Base-by-base conservation (phyloP, 2,329 filamentous ascomycete species). In the Fusarium brachygibbosum region DNA sequence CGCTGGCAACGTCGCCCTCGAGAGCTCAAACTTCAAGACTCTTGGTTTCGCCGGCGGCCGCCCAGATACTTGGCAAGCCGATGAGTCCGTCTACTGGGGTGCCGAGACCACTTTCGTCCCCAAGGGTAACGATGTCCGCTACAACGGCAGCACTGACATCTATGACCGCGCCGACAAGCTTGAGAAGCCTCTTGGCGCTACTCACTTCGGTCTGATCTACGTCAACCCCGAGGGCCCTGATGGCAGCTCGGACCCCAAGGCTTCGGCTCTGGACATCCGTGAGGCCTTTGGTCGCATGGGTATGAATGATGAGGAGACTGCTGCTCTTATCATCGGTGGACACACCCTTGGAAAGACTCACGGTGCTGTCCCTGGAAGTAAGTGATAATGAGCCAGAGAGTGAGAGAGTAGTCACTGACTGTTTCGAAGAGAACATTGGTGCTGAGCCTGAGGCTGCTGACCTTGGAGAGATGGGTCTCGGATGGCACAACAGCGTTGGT, bases 311-410 rank as follows among this genome's bases (percentile, higher is more conserved):
- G 89, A 92, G 80, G 92, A 94, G 84, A 94, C 92, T 0, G 91
- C 92, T 55, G 91, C 92, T 16, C 82, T 94, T 45, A 94, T 94
- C 76, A 90, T 90, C 38, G 92, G 92, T 76, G 92, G 92, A 38
- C 92, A 94, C 83, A 85, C 88, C 28, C 93, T 94, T 73, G 92
- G 92, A 74, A 94, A 94, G 87, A 93, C 91, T 0, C 92, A 94
- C 79, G 92, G 92, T 73, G 91, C 92, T 32, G 91, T 81, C 58
- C 82, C 88, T 17, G 81, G 85, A 19, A 85, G 86, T 71, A 44
- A 66, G 58, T 21, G 4, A 12, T 28, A 5, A 34, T 13, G 3
- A 6, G 2, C 6, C 4, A 3, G 2, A n/a, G 4, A 19, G 2
- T 3, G 3, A 21, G 3, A 4, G 16, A 11, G 7, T 11, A 8